Conservation (phyloP, 2,329 filamentous ascomycete genomes). For the Fusarium beomiforme region DNA sequence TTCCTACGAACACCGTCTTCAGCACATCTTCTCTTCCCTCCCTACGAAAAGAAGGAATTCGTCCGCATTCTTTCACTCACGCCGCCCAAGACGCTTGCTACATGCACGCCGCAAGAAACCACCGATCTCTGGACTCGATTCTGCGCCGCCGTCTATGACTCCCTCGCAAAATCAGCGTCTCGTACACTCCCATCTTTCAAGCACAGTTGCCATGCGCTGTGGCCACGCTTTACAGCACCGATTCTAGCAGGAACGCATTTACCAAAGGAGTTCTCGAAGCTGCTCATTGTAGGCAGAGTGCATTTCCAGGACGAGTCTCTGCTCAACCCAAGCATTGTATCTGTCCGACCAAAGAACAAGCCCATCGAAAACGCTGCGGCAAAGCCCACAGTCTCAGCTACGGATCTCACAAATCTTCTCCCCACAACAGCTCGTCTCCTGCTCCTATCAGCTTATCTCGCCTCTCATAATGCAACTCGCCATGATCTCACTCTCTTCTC, state of each 20-base stretch:
- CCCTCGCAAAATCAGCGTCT: slow-evolving; percentile 81
- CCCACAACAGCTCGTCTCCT: slow-evolving; percentile 79
- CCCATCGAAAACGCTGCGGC: background rate
- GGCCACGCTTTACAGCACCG: slow-evolving; percentile 85
- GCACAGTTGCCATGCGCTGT: slow-evolving; percentile 77
- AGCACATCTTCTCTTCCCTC: slow-evolving; percentile 82
- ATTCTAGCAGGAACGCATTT: slow-evolving; percentile 77
- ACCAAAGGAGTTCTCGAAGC: slow-evolving; percentile 83
- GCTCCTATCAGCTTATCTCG: slow-evolving; percentile 80
- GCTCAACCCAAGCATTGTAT: slow-evolving; percentile 71
- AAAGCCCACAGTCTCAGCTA: slow-evolving; percentile 35
- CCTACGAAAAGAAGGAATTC: slow-evolving; percentile 84
- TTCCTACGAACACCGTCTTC: slow-evolving; percentile 76
- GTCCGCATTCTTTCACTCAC: slow-evolving; percentile 76
- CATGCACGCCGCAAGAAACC: slow-evolving; percentile 64
- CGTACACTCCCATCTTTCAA: slow-evolving; percentile 80
- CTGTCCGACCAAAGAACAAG: slow-evolving; percentile 37
- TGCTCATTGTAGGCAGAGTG: slow-evolving; percentile 76
- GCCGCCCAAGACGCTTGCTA: slow-evolving; percentile 56
- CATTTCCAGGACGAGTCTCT: slow-evolving; percentile 79
- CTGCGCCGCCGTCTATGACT: slow-evolving; percentile 85
- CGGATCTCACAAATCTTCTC: slow-evolving; percentile 66
- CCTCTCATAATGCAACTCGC: slow-evolving; percentile 80
- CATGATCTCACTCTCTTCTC: slow-evolving; percentile 81
- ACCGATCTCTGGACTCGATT: slow-evolving; percentile 82